Base-by-base conservation (phyloP, 2,329 filamentous ascomycete genomes). In the Incumbomyces delicatus region DNA sequence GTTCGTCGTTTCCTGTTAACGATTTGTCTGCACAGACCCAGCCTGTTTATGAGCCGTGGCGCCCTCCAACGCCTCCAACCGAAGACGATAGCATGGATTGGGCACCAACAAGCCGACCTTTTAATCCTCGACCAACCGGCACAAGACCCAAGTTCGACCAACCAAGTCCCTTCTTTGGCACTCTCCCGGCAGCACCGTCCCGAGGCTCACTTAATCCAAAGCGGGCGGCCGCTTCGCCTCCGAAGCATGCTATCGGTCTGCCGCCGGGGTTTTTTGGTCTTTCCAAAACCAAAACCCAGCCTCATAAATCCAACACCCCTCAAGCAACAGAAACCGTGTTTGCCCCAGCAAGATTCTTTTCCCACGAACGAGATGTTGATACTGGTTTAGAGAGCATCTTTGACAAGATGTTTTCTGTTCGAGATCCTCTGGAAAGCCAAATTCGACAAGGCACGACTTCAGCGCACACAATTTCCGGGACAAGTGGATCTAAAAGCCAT, bases 311-410 rank as follows among this genome's bases (percentile, higher is more conserved):
- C 34, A 10, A 34, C 14, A 36, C 42, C 40, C 44, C 30, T 22
- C 54, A 46, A 20, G 49, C 50, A 31, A 57, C 53, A 57, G 42
- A 53, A 40, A 50, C 57, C 17, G 54, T 64, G 2, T 69, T 73
- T 49, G 65, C 65, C n/a, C 61, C 63, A 5, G 69, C 69, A 3
- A 69, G 56, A 35, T 72, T 73, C 55, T 72, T 73, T 43, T 65
- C 67, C 3, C 57, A 62, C 48, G 66, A 70, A 47, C 59, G 63
- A 50, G 57, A 58, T 38, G 60, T 63, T 16, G 66, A 69, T 20
- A 73, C 70, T 20, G 70, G 69, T 6, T 54, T 73, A 10, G 70
- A 73, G 54, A 63, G 57, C 34, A 54, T 73, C 18, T 72, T 73
- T 55, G 66, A 69, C 40, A 60, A 60, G 22, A 62, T 69, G 3